These are phyloP conservation scores for Trichosanthes truncata DNA, from an alignment of 306 rosid genomes.

Conservation along the genomic window DNA sequence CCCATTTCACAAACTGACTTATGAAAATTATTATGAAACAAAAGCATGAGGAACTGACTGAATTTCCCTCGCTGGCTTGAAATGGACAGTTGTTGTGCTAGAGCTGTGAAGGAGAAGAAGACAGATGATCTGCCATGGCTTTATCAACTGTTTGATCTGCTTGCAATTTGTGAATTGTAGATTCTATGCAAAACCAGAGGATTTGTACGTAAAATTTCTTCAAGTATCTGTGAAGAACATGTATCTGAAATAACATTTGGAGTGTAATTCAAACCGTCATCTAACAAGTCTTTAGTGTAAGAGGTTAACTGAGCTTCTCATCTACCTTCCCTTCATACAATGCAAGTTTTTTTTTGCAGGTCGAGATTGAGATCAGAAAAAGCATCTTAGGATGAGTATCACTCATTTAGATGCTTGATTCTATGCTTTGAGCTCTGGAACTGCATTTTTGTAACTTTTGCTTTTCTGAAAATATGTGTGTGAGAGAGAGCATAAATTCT, in stretches of 20 bases:
- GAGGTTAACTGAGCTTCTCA: not conserved
- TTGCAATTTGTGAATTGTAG: not conserved
- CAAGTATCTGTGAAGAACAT: not conserved
- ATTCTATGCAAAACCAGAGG: not conserved
- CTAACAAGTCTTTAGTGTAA: slow-evolving; percentile 6
- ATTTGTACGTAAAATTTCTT: not conserved
- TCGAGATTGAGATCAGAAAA: not conserved
- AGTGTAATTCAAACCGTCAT: not conserved
- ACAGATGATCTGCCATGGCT: not conserved
- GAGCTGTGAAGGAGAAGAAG: slow-evolving; percentile 47
- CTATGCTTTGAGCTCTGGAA: not conserved
- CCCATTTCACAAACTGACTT: not conserved
- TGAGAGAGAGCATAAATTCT: not conserved
- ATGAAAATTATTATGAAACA: not conserved
- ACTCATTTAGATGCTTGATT: not conserved
- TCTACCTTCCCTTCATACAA: not conserved
- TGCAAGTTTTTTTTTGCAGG: not conserved
- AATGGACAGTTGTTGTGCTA: slow-evolving; percentile 76
- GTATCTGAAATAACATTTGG: not conserved
- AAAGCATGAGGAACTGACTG: slow-evolving; percentile 7
- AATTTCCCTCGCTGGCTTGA: not conserved
- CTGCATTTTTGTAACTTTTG: not conserved
- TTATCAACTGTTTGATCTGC: not conserved
- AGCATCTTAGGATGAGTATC: not conserved
- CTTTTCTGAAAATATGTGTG: not conserved